These are phyloP conservation scores for Rubia peregrina DNA, from an alignment of 305 asterid species.

Conservation along the genomic window DNA sequence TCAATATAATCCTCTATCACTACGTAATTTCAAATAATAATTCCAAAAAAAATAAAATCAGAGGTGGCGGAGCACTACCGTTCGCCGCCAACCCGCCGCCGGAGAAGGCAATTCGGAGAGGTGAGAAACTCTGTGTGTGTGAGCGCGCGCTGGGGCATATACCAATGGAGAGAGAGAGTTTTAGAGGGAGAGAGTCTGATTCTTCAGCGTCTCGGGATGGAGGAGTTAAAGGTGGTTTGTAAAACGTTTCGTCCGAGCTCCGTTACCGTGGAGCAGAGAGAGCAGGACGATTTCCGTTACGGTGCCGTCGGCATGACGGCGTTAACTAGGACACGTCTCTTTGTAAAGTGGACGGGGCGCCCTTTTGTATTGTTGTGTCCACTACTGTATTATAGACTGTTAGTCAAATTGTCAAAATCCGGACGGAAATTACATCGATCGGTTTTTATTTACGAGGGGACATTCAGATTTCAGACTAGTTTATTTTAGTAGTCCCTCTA, in stretches of 20 bases:
- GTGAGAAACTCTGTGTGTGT: slow-evolving; percentile 14
- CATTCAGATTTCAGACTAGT: not conserved
- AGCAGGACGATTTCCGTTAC: not conserved
- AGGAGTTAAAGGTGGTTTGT: slow-evolving; percentile 15
- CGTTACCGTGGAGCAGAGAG: slow-evolving; percentile 32
- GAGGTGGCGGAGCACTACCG: slow-evolving; percentile 32
- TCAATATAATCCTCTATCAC: not conserved
- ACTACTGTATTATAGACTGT: not conserved
- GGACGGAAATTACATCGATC: not conserved
- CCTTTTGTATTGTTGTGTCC: not conserved
- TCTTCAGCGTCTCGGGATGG: slow-evolving; percentile 17
- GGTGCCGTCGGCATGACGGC: slow-evolving; percentile 28
- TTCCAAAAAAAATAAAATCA: not conserved
- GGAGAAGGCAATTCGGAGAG: slow-evolving; percentile 13
- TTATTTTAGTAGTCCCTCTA: not conserved
- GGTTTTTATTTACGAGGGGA: not conserved
- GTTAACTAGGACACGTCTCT: slow-evolving; percentile 23
- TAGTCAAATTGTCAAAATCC: slow-evolving; percentile 4
- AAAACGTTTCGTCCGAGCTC: slow-evolving; percentile 32
- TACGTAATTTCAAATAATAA: not conserved
- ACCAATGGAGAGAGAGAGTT: not conserved
- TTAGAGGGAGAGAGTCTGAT: slow-evolving; percentile 15
- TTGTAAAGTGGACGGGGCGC: not conserved
- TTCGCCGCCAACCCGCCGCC: slow-evolving; percentile 27
- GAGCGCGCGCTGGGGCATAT: not conserved